Evolutionary conservation across 192 early-diverging fungal genomes (phyloP).

Genomic region (Rhizophlyctis rosea): DNA sequence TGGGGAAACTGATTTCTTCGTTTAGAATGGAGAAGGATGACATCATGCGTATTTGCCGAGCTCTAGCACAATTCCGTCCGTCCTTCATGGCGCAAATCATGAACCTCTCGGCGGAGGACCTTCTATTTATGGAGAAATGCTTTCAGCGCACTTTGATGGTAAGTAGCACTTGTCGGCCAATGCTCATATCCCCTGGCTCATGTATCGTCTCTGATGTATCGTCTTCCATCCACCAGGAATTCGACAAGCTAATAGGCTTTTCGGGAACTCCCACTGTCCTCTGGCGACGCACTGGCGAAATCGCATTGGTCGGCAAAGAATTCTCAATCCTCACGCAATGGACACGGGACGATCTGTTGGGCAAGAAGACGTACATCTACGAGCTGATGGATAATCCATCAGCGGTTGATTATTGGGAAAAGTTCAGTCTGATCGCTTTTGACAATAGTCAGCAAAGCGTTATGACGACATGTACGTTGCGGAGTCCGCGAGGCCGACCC

Average conservation of each 20-base stretch:
- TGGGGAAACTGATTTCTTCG: background rate
- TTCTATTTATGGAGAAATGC: slow-evolving; percentile 96
- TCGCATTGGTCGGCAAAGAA: slow-evolving; percentile 93
- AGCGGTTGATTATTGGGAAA: slow-evolving; percentile 94
- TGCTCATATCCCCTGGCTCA: too few relatives aligned
- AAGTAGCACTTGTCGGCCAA: too few relatives aligned
- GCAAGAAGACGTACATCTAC: slow-evolving; percentile 78
- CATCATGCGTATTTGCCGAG: slow-evolving; percentile 84
- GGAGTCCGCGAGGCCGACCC: slow-evolving; percentile 63
- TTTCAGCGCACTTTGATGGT: slow-evolving; percentile 87
- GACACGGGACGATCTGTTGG: slow-evolving; percentile 77
- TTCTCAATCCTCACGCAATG: slow-evolving; percentile 92
- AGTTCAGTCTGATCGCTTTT: slow-evolving; percentile 88
- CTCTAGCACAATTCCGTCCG: slow-evolving; percentile 86
- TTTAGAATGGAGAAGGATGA: slow-evolving; percentile 81
- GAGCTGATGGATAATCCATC: slow-evolving; percentile 93
- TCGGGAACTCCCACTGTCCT: slow-evolving; percentile 95
- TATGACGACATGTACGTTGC: slow-evolving; percentile 83
- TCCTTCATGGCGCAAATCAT: slow-evolving; percentile 91
- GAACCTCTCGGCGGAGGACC: slow-evolving; percentile 90
- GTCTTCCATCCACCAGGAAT: slow-evolving; percentile 68
- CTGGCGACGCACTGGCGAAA: slow-evolving; percentile 96
- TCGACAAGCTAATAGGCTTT: slow-evolving; percentile 91
- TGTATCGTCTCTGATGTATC: too few relatives aligned
- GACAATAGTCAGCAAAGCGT: slow-evolving; percentile 87